Percentiles rank a stretch among this genome's conserved stretches.
These are phyloP conservation scores for Serendipita vermifera DNA, from an alignment of 768 basidiomycete genomes.

Conservation along the genomic window DNA sequence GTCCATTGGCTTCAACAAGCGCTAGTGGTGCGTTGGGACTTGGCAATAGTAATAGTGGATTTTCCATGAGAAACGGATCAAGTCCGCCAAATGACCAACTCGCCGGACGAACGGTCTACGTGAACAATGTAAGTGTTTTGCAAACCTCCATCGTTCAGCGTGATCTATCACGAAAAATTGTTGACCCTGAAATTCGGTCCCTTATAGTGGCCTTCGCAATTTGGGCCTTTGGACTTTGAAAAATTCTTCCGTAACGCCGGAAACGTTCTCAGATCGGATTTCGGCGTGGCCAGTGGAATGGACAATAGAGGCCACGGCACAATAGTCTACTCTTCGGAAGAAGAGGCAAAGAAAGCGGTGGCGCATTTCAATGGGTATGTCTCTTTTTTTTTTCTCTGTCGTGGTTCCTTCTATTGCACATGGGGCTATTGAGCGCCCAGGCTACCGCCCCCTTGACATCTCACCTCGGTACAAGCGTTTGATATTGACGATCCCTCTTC, in stretches of 20 bases:
- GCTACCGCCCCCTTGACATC: too few relatives aligned
- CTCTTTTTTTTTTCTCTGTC: constrained; percentile 9
- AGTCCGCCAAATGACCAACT: too few relatives aligned
- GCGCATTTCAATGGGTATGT: constrained; percentile 83
- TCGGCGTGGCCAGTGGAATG: constrained; percentile 76
- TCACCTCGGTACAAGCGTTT: not conserved
- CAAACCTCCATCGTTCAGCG: not conserved
- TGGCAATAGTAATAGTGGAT: too few relatives aligned
- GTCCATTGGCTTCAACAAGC: not conserved
- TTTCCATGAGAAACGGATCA: too few relatives aligned
- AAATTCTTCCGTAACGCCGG: constrained; percentile 89
- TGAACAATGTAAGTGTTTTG: constrained; percentile 62
- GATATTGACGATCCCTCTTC: not conserved
- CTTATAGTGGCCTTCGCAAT: not conserved
- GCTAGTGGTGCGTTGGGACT: too few relatives aligned
- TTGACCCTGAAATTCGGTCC: too few relatives aligned
- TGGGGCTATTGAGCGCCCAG: too few relatives aligned
- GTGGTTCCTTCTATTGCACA: too few relatives aligned
- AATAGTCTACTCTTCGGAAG: constrained; percentile 70
- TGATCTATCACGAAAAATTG: too few relatives aligned
- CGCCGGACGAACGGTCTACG: constrained; percentile 31
- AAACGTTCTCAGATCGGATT: constrained; percentile 79
- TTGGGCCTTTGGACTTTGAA: constrained; percentile 51
- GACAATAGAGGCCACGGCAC: constrained; percentile 88
- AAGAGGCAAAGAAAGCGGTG: constrained; percentile 74